A percentile compares a stretch with the other conserved stretches of the same genome.
These are phyloP conservation scores for Stachybotrys echinatus DNA, from an alignment of 2,329 filamentous ascomycete species.

Conservation along the genomic window DNA sequence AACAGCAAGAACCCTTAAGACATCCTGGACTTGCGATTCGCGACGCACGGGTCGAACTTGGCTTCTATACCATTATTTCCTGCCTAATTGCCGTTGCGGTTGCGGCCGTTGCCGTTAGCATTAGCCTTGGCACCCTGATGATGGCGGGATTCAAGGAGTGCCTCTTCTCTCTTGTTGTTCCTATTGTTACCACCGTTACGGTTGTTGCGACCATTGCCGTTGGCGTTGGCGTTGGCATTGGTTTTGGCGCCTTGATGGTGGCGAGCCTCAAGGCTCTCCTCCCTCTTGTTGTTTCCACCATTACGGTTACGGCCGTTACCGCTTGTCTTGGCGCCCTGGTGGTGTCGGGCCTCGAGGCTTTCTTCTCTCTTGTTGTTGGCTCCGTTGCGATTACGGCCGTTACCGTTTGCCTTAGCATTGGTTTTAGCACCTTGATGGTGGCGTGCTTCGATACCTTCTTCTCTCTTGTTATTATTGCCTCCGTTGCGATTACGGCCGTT, in stretches of 20 bases:
- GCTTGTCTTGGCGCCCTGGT: constrained; percentile 3
- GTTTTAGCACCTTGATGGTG: constrained; percentile 1
- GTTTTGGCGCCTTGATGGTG: constrained; percentile 11
- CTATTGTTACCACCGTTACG: no score
- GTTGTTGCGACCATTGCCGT: background rate
- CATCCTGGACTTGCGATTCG: no score
- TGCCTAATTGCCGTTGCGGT: background rate
- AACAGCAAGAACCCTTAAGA: no score
- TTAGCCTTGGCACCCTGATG: background rate
- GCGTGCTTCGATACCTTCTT: background rate
- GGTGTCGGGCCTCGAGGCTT: constrained; percentile 1
- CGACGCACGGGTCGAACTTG: no score
- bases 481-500: background rate
- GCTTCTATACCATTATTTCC: no score
- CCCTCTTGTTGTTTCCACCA: background rate
- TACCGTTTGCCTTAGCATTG: no score
- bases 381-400: background rate
- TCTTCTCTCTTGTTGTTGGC: background rate
- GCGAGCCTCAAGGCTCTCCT: constrained; percentile 7
- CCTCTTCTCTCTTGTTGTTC: constrained; percentile 6
- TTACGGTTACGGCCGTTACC: constrained; percentile 1
- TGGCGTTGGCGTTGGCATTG: no score
- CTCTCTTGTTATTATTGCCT: background rate
- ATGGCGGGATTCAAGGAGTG: background rate
- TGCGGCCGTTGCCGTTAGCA: background rate